phyloP scores from a whole-genome alignment of 2,329 filamentous ascomycete genomes.

The Monilinia aucupariae region DNA sequence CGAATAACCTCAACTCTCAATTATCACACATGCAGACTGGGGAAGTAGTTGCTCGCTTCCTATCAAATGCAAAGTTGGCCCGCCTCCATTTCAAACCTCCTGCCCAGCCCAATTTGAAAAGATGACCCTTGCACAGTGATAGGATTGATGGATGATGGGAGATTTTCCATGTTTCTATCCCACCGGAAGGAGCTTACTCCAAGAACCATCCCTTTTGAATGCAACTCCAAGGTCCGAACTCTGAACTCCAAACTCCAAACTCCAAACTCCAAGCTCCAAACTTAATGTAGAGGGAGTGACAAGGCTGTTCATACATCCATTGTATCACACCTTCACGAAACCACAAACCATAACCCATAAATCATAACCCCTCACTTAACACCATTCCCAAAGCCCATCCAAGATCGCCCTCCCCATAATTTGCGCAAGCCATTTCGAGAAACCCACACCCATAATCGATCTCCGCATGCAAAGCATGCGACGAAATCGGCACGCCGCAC shows the following conservation, averaged over 20 bases:
- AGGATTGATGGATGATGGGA: too few species aligned
- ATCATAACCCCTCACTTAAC: not conserved
- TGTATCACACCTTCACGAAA: not conserved
- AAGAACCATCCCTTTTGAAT: too few species aligned
- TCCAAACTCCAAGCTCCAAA: not conserved
- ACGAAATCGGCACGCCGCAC: too few species aligned
- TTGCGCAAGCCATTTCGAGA: not conserved
- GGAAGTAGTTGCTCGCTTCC: not conserved
- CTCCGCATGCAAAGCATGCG: too few species aligned
- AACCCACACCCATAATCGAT: too few species aligned
- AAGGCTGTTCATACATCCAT: constrained; percentile 1
- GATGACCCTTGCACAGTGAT: too few species aligned
- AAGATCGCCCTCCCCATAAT: not conserved
- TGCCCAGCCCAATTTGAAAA: not conserved
- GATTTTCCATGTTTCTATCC: too few species aligned
- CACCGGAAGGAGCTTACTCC: not conserved
- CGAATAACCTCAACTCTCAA: not conserved
- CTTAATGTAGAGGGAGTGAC: not conserved
- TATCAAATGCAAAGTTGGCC: not conserved
- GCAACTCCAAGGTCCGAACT: too few species aligned
- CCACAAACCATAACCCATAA: not conserved
- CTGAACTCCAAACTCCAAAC: not conserved
- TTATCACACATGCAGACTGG: not conserved
- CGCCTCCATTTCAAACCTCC: not conserved
- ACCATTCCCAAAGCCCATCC: not conserved